Evolutionary conservation across 2,329 filamentous ascomycete species (phyloP).

Genomic region (Aspergillus fijiensis): DNA sequence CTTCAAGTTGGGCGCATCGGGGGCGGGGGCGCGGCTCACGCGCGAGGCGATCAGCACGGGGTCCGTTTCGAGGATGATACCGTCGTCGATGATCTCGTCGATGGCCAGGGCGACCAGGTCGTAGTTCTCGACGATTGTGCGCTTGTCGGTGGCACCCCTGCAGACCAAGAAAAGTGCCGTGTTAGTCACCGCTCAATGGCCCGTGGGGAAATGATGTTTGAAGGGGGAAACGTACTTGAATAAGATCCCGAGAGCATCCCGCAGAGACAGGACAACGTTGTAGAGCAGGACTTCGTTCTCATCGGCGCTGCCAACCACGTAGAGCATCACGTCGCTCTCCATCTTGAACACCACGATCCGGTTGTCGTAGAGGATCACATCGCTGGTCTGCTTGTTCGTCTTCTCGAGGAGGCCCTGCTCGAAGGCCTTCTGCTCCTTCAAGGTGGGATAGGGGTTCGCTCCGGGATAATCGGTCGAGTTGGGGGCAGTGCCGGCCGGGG

Average conservation of each 20-base stretch:
- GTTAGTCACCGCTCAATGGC: constrained; percentile 14
- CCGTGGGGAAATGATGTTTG: not conserved
- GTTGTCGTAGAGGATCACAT: constrained; percentile 97
- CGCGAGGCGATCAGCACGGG: constrained; percentile 89
- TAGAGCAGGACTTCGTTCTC: constrained; percentile 98
- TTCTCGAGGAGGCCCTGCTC: constrained; percentile 95
- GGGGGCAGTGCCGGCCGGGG: constrained; percentile 58
- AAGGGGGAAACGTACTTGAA: constrained; percentile 69
- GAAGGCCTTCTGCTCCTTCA: constrained; percentile 94
- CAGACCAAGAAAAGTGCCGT: constrained; percentile 4
- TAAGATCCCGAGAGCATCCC: constrained; percentile 84
- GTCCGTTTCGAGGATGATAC: constrained; percentile 96
- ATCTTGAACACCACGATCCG: constrained; percentile 96
- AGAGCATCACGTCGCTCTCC: constrained; percentile 95
- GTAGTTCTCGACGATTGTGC: constrained; percentile 98
- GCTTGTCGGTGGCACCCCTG: constrained; percentile 94
- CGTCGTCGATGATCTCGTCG: constrained; percentile 93
- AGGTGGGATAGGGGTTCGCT: constrained; percentile 76
- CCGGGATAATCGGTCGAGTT: constrained; percentile 60
- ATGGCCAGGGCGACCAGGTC: constrained; percentile 91
- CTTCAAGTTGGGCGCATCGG: constrained; percentile 84
- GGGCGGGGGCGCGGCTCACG: constrained; percentile 85
- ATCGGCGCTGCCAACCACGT: constrained; percentile 84
- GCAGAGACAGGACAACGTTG: constrained; percentile 85
- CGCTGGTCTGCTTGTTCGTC: constrained; percentile 90